Base-by-base conservation (phyloP, 371 early-diverging fungal genomes). In the Blakeslea trispora region DNA sequence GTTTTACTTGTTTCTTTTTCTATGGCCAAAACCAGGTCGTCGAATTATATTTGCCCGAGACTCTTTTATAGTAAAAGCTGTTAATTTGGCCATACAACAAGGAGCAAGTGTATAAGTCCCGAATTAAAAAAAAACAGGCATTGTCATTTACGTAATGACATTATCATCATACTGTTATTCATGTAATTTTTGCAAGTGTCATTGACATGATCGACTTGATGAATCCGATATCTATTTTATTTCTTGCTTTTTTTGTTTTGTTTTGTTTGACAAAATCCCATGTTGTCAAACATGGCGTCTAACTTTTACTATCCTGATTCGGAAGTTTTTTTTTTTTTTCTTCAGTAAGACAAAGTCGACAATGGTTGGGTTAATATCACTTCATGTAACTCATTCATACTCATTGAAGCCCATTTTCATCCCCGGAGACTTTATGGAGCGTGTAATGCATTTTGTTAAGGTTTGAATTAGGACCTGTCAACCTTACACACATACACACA, bases 21-120 rank as follows among this genome's bases (percentile, higher is more conserved):
- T 43, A 59, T 53, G 59, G 52, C 53, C 42, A 59, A 59, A 28
- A 59, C 45, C 53, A 59, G 53, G 59, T 59, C 59, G 59, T 59
- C 40, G 59, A 59, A 59, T 59, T 53, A 53, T 59, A 59, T 59
- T 59, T 59, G 59, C 59, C 59, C 59, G 59, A 59, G 46, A 59
- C 59, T 46, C 7, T 28, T 28, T 28, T 28, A 28, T 28, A 28
- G 28, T 28, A 28, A 28, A n/a, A n/a, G 5, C 7, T 28, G 28
- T 7, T 28, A 28, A 7, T 28, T 28, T 28, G 28, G 7, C 28
- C 7, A 37, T 37, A 6, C 2, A 37, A 37, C 37, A 37, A 37
- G 9, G 32, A 32, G n/a, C n/a, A n/a, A 32, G 11, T 37, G 9
- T 13, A 37, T 37, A 37, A 37, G 37, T 37, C 37, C 37, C 37